Evolutionary conservation across 331 rosid species (phyloP).

Genomic region (Malus hybrid): DNA sequence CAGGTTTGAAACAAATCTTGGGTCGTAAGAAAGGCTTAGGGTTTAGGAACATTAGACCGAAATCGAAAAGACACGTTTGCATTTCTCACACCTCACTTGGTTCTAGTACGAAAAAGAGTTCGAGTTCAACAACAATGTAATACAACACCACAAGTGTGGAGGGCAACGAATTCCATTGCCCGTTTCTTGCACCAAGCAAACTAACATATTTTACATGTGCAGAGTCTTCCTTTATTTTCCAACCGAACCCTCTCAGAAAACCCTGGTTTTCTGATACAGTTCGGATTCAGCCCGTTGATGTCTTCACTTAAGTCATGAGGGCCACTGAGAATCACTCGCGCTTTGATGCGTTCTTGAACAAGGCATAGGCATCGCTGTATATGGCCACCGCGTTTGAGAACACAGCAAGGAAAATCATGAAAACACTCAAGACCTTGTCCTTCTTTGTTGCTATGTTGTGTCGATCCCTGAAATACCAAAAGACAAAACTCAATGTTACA

Average conservation of each 20-base stretch:
- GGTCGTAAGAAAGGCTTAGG: no score
- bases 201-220: conserved; percentile 4
- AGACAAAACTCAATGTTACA: neutral
- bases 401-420: conserved; percentile 78
- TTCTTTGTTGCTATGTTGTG: conserved; percentile 66
- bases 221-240: conserved; percentile 5
- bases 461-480: conserved; percentile 46
- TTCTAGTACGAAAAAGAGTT: neutral
- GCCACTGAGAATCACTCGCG: conserved; percentile 12
- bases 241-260: conserved; percentile 32
- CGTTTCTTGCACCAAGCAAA: neutral
- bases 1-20: no score
- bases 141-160: neutral
- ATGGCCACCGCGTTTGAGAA: conserved; percentile 75
- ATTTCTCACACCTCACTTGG: neutral
- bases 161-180: neutral
- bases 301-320: conserved; percentile 12
- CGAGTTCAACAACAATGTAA: neutral
- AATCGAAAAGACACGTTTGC: neutral
- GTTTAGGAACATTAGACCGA: no score
- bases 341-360: conserved; percentile 39
- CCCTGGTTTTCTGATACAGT: conserved; percentile 28
- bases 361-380: conserved; percentile 69
- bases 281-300: conserved; percentile 14
- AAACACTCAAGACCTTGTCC: conserved; percentile 55